These are phyloP conservation scores for Beauveria sp. DNA, from an alignment of 2,329 filamentous ascomycete species.

Conservation along the genomic window DNA sequence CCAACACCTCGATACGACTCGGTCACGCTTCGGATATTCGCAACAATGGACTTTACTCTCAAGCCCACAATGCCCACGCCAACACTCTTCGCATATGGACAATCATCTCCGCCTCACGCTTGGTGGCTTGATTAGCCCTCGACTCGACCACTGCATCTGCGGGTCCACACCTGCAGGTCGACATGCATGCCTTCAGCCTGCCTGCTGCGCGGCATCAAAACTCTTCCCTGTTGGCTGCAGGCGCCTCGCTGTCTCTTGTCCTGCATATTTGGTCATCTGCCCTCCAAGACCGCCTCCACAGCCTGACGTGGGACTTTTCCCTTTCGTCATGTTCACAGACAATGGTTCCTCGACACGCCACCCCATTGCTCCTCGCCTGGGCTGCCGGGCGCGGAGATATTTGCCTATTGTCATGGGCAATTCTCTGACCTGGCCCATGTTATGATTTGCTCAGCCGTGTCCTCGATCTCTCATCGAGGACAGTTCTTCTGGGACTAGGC, in stretches of 20 bases:
- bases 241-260: neutral
- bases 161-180: slow-evolving; percentile 4
- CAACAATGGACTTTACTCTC: neutral
- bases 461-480: neutral
- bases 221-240: neutral
- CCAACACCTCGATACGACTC: neutral
- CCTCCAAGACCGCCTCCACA: neutral
- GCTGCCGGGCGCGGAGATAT: neutral
- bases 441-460: neutral
- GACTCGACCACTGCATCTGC: slow-evolving; percentile 7
- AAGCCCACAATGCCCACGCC: neutral
- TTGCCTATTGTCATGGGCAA: neutral
- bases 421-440: neutral
- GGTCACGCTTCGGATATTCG: neutral
- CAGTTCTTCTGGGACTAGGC: neutral
- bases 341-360: neutral
- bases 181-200: slow-evolving; percentile 9
- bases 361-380: neutral
- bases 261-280: slow-evolving; percentile 12
- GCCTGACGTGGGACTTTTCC: neutral
- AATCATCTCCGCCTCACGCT: neutral
- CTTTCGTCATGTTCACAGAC: neutral
- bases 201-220: slow-evolving; percentile 7
- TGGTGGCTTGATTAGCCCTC: slow-evolving; percentile 9
- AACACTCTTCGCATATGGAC: neutral